Base-by-base conservation (phyloP, 140 eudicot genomes). In the Flaveria floridana region DNA sequence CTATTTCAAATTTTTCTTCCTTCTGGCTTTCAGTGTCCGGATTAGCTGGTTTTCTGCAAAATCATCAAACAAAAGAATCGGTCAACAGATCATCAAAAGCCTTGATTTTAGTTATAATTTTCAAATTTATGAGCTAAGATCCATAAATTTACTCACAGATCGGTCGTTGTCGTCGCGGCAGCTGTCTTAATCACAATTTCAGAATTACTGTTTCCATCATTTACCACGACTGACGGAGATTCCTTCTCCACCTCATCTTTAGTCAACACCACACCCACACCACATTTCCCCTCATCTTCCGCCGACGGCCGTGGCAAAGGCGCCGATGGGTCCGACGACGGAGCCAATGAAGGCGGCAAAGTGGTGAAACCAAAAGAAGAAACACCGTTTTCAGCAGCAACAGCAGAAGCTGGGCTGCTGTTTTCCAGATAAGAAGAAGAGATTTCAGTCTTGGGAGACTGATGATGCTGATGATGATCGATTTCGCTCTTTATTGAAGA, bases 1-100 rank as follows among this genome's bases (percentile, higher is more conserved):
- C 99, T 82, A 91, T 90, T 77, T 95, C 86, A 65, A 85, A 87
- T 76, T 88, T 95, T 8, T 88, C 94, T 56, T 85, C 95, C 58
- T 84, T 87, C 46, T 71, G 83, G 56, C 72, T 81, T 59, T 76
- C 86, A 41, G 48, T 44, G 52, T 76, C 90, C 13, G 65, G 25
- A 65, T 70, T 75, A 21, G 53, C 55, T 11, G 68, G 11, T 66
- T 71, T 81, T 64, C 99, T 94, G 86, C 63, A 71, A 18, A 44
- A 44, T 7, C 3, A 44, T 44, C 12, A 13, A 2, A 48, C 1
- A 69, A 23, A 66, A 77, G 9, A 78, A 74, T 56, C 71, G 72
- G 11, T 48, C 56, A 67, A 48, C 70, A 70, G 68, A 21, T 67
- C 70, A 52, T 50, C 28, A 66, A 53, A 64, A 7, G 3, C 5